phyloP scores from a whole-genome alignment of 192 early-diverging fungal species.

The Piromyces finnis region DNA sequence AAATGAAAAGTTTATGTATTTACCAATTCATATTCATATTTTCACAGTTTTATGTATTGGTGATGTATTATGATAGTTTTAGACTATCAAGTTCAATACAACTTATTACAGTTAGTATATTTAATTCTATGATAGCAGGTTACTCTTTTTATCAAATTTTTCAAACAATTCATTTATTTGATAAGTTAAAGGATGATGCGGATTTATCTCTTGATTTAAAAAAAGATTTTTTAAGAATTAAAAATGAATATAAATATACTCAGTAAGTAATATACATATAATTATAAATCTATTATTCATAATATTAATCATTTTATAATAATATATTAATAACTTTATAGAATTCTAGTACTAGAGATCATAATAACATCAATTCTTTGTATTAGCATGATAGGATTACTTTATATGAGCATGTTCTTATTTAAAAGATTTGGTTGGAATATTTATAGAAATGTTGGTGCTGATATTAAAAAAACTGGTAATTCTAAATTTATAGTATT shows the following conservation, averaged over 20 bases:
- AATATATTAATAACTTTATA: too few species aligned
- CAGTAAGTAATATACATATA: too few species aligned
- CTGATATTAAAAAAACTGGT: background rate
- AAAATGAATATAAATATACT: too few species aligned
- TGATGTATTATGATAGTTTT: background rate
- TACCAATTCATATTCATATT: background rate
- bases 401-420: background rate
- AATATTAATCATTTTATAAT: too few species aligned
- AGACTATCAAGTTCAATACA: background rate
- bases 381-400: background rate
- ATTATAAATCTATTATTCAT: too few species aligned
- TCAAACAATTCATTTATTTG: background rate
- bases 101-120: background rate
- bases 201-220: background rate
- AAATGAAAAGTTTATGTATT: background rate
- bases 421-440: background rate
- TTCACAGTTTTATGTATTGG: background rate
- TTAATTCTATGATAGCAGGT: background rate
- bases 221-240: too few species aligned
- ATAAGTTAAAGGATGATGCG: too few species aligned
- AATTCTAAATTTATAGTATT: too few species aligned
- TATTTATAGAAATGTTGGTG: background rate
- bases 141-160: background rate
- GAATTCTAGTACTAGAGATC: too few species aligned
- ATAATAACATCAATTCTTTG: background rate